Evolutionary conservation across 768 basidiomycete species (phyloP).

Genomic region (Heimioporus sp.): DNA sequence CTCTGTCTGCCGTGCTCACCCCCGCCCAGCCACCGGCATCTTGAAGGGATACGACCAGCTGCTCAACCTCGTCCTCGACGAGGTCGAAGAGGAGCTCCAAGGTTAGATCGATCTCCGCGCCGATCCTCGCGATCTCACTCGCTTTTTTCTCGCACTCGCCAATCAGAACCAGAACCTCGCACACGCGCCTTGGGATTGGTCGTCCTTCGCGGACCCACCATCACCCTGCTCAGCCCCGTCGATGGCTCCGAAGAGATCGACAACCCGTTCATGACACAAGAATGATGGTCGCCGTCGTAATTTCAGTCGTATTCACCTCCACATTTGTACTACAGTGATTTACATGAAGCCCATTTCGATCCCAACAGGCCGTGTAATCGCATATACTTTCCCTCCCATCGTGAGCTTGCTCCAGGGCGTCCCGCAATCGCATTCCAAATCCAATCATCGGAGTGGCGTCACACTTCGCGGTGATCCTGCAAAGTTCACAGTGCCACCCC

Average conservation of each 20-base stretch:
- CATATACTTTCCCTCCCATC: neutral
- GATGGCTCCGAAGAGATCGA: conserved; percentile 95
- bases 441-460: conserved; percentile 24
- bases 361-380: conserved; percentile 6
- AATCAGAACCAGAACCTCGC: conserved; percentile 59
- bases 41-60: conserved; percentile 97
- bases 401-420: neutral
- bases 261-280: conserved; percentile 80
- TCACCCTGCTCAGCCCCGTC: conserved; percentile 90
- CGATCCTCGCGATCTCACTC: conserved; percentile 12
- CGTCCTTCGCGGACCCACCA: conserved; percentile 91
- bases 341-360: conserved; percentile 16
- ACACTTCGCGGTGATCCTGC: conserved; percentile 19
- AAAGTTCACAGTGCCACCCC: conserved; percentile 16
- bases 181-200: conserved; percentile 75
- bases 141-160: neutral
- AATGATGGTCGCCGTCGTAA: conserved; percentile 33
- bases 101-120: conserved; percentile 45
- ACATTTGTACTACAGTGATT: neutral
- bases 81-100: conserved; percentile 81
- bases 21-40: conserved; percentile 71
- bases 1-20: neutral
- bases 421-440: no score
- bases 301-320: no score
- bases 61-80: conserved; percentile 95